phyloP scores from a whole-genome alignment of 441 rosid genomes.

The Pelargonium myrrhifolium region DNA sequence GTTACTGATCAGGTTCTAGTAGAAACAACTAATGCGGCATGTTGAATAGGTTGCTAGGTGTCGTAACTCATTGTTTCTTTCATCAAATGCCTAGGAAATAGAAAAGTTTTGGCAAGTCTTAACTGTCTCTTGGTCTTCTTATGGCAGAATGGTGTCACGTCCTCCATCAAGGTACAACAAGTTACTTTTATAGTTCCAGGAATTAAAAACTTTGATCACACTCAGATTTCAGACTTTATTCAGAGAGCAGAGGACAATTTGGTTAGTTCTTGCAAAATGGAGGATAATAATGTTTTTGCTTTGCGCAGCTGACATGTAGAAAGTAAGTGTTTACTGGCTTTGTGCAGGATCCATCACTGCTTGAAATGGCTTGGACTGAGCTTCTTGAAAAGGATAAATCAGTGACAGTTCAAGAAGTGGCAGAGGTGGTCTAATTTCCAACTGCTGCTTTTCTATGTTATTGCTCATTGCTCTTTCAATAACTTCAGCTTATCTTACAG shows the following conservation, averaged over 20 bases:
- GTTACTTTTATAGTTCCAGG: constrained; percentile 74
- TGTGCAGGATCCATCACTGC: constrained; percentile 65
- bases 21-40: constrained; percentile 36
- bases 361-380: constrained; percentile 94
- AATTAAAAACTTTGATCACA: constrained; percentile 55
- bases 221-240: constrained; percentile 53
- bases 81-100: constrained; percentile 13
- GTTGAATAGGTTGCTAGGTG: constrained; percentile 50
- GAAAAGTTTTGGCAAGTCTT: constrained; percentile 11
- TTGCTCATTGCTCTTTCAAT: constrained; percentile 23
- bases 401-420: constrained; percentile 22
- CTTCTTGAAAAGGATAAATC: constrained; percentile 76
- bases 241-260: constrained; percentile 59
- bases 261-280: constrained; percentile 37
- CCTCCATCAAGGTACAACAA: constrained; percentile 80
- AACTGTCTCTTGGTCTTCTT: constrained; percentile 9
- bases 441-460: neutral
- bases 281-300: neutral
- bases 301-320: constrained; percentile 4
- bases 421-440: constrained; percentile 18
- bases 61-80: constrained; percentile 19
- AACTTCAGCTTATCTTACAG: constrained; percentile 41
- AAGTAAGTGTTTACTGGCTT: constrained; percentile 11
- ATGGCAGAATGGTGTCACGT: constrained; percentile 61
- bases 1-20: constrained; percentile 92